Evolutionary conservation across 1,284 basidiomycete genomes (phyloP), one percentile per base, ranked within the genome.

Genomic region (Anthracocystis setariae): DNA sequence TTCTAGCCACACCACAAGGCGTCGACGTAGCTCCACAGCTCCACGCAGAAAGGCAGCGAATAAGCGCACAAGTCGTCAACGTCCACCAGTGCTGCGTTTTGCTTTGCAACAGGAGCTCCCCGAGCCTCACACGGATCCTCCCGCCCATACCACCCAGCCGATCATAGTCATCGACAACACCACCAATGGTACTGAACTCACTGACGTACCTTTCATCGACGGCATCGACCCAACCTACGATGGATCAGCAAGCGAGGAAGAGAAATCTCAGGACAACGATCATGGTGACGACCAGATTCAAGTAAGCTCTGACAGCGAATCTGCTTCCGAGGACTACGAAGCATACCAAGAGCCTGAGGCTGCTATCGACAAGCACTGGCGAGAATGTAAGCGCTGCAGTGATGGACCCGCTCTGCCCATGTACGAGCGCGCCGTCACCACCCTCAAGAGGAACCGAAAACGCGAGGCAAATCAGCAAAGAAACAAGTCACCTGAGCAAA

Each of bases 321-420:
- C 53, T 32, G 40, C 33, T 23, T 55, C 43, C 49, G 62, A 65
- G 13, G 53, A 45, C 1, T 25, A 25, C 2, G 54, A 60, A 5
- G 17, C 38, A 12, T 65, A 65, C 32, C 15, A 61, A 20, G 46
- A 52, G 27, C 63, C 69, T 3, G 42, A 65, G 15, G 25, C 52
- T 38, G 25, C 44, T 10, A 24, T 65, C 46, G 58, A 70, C 18
- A 42, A 46, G 24, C 67, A 74, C 54, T 71, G 63, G 63, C 49
- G 48, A 5, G 42, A 17, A 3, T 74, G 72, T 52, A 62, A 62
- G 29, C 52, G 61, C 12, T 74, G 72, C 51, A 40, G 24, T 0
- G 72, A 67, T 23, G 50, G 55, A 12, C 72, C 72, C 0, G 43
- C 63, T 13, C 33, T 66, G 27, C 63, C 53, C 17, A 24, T 58